phyloP scores from a whole-genome alignment of 2,329 filamentous ascomycete species.

The Plectosphaerella plurivora region DNA sequence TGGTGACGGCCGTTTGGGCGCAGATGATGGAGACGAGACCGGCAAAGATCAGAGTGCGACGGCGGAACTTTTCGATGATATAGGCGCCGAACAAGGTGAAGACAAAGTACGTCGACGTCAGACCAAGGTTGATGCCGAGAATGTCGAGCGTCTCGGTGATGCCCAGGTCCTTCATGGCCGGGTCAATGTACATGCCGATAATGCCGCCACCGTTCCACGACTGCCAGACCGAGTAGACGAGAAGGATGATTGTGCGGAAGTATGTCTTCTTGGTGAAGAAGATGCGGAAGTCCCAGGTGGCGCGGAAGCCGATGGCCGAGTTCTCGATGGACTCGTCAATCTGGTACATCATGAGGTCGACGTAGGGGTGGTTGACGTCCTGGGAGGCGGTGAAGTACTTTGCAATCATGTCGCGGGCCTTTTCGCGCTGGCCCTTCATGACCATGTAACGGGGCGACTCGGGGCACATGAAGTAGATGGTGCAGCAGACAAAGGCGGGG shows the following conservation, averaged over 20 bases:
- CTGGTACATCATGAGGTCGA: conserved; percentile 33
- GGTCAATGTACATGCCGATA: conserved; percentile 34
- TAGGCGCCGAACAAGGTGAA: conserved; percentile 37
- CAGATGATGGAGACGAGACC: conserved; percentile 29
- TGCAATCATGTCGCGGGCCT: conserved; percentile 27
- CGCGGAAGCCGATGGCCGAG: conserved; percentile 26
- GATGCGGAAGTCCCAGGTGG: conserved; percentile 39
- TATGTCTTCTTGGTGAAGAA: conserved; percentile 39
- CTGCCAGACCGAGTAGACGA: conserved; percentile 41
- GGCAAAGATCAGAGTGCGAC: conserved; percentile 31
- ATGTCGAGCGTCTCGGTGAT: conserved; percentile 29
- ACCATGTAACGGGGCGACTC: conserved; percentile 37
- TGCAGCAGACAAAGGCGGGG: conserved; percentile 27
- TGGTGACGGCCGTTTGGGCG: conserved; percentile 38
- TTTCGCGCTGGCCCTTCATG: conserved; percentile 27
- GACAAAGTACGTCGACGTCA: conserved; percentile 38
- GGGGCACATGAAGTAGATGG: conserved; percentile 27
- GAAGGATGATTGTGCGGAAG: conserved; percentile 36
- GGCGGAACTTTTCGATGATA: conserved; percentile 34
- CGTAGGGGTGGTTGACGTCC: conserved; percentile 33
- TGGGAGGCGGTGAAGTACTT: conserved; percentile 33
- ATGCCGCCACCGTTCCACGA: conserved; percentile 43
- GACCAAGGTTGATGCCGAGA: conserved; percentile 36
- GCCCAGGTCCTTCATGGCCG: conserved; percentile 35
- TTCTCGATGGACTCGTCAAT: conserved; percentile 39